Percentiles rank a stretch among this genome's conserved stretches.
phyloP scores from a whole-genome alignment of 768 basidiomycete genomes.

The Boletus sensibilis region DNA sequence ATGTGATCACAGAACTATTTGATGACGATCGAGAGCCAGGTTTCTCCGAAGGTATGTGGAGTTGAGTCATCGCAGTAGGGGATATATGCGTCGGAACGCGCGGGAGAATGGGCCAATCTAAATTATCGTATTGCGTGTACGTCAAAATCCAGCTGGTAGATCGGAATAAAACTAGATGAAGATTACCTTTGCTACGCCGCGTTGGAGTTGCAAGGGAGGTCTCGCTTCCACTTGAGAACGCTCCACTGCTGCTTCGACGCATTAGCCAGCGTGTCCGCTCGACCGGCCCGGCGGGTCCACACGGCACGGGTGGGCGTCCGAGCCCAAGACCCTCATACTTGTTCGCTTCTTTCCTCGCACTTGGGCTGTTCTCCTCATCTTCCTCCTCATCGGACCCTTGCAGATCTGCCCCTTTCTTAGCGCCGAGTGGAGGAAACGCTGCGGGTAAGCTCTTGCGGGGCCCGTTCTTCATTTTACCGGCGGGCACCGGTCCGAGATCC shows the following conservation, averaged over 20 bases:
- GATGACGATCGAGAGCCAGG: constrained; percentile 60
- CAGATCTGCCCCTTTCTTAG: constrained; percentile 26
- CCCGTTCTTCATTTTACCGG: constrained; percentile 46
- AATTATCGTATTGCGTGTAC: neutral
- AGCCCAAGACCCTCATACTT: constrained; percentile 67
- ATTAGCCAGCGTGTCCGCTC: constrained; percentile 60
- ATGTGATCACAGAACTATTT: constrained; percentile 44
- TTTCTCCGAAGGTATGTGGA: constrained; percentile 42
- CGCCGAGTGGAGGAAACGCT: constrained; percentile 52
- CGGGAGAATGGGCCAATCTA: constrained; percentile 59
- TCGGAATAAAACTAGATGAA: constrained; percentile 39
- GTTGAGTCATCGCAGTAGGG: constrained; percentile 40
- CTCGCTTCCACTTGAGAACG: constrained; percentile 77
- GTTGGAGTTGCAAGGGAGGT: constrained; percentile 64
- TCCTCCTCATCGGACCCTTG: constrained; percentile 60
- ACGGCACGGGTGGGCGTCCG: constrained; percentile 48
- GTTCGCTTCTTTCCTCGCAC: constrained; percentile 45
- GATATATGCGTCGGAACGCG: constrained; percentile 49
- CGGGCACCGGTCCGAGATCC: constrained; percentile 37
- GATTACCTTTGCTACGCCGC: constrained; percentile 47
- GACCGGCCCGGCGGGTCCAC: constrained; percentile 32
- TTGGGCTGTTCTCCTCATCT: constrained; percentile 65
- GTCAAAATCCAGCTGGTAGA: constrained; percentile 1
- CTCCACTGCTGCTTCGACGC: constrained; percentile 78
- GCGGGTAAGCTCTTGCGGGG: constrained; percentile 75